These are phyloP conservation scores for Cardamine resedifolia DNA, from an alignment of 345 rosid species.

Conservation along the genomic window DNA sequence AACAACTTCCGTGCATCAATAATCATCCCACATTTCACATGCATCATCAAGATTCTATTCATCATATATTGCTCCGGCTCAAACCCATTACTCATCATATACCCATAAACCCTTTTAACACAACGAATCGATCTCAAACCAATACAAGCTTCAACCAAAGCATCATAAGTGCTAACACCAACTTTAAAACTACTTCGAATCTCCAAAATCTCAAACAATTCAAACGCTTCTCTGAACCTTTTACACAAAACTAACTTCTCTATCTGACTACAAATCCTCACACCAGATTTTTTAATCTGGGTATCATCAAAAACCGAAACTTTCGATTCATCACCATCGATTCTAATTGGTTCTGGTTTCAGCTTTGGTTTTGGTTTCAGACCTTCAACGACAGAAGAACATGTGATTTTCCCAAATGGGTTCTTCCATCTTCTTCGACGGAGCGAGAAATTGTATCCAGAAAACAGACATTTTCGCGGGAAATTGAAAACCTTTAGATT, in stretches of 20 bases:
- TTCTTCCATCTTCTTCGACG: conserved; percentile 45
- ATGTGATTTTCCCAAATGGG: conserved; percentile 44
- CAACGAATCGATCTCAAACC: conserved; percentile 64
- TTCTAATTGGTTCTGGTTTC: conserved; percentile 45
- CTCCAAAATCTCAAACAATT: conserved; percentile 79
- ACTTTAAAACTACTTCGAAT: conserved; percentile 50
- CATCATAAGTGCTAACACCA: conserved; percentile 62
- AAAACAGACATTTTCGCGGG: conserved; percentile 36
- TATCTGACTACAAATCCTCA: conserved; percentile 67
- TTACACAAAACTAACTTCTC: conserved; percentile 63
- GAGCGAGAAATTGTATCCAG: conserved; percentile 46
- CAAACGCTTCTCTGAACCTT: conserved; percentile 67
- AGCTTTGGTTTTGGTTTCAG: conserved; percentile 60
- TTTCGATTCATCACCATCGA: conserved; percentile 29
- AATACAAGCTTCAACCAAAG: conserved; percentile 71
- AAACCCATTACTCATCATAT: conserved; percentile 55
- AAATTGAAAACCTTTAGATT: conserved; percentile 32
- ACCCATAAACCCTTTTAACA: conserved; percentile 61
- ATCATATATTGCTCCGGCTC: conserved; percentile 61
- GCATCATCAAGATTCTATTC: conserved; percentile 71
- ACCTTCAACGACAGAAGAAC: conserved; percentile 51
- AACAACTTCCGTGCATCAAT: conserved; percentile 65
- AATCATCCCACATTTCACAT: conserved; percentile 76
- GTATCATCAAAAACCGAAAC: conserved; percentile 24
- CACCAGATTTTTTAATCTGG: conserved; percentile 44